phyloP scores from a whole-genome alignment of 2,329 filamentous ascomycete genomes.

The Ilyonectria robusta region DNA sequence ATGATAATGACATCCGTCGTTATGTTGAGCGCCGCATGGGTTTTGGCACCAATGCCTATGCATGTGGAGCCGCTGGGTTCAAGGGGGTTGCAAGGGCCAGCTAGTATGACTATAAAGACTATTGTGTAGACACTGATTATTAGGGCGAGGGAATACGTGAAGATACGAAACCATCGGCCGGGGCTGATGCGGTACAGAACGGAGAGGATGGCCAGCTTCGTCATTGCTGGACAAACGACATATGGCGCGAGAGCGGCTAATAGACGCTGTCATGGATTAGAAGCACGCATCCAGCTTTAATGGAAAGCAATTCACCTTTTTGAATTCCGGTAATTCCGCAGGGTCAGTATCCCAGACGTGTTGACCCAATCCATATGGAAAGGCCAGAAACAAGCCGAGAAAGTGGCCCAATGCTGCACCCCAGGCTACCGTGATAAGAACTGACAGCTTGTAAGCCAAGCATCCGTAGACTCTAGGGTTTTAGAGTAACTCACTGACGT shows the following conservation, averaged over 20 bases:
- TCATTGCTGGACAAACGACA: slow-evolving; percentile 20
- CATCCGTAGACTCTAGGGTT: neutral
- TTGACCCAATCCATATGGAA: slow-evolving; percentile 24
- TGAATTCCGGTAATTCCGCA: slow-evolving; percentile 4
- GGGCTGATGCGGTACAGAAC: slow-evolving; percentile 21
- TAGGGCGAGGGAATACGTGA: slow-evolving; percentile 2
- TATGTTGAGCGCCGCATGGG: slow-evolving; percentile 26
- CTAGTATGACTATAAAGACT: slow-evolving; percentile 1
- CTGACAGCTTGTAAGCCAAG: neutral
- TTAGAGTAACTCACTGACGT: slow-evolving; percentile 7
- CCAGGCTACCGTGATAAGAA: slow-evolving; percentile 23
- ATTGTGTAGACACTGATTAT: slow-evolving; percentile 8
- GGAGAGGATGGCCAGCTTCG: slow-evolving; percentile 24
- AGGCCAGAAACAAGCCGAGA: neutral
- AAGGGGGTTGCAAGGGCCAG: slow-evolving; percentile 24
- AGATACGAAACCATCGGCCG: slow-evolving; percentile 7
- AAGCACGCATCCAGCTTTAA: too few species aligned
- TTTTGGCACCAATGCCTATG: slow-evolving; percentile 16
- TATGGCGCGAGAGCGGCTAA: slow-evolving; percentile 12
- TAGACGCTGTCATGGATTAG: slow-evolving; percentile 3
- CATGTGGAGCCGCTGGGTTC: neutral
- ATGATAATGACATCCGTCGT: slow-evolving; percentile 24
- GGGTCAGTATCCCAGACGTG: slow-evolving; percentile 21
- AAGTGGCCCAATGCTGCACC: slow-evolving; percentile 19
- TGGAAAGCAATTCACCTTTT: slow-evolving; percentile 8